Evolutionary conservation across 805 yeast species (phyloP).

Genomic region (Candida succiphila): DNA sequence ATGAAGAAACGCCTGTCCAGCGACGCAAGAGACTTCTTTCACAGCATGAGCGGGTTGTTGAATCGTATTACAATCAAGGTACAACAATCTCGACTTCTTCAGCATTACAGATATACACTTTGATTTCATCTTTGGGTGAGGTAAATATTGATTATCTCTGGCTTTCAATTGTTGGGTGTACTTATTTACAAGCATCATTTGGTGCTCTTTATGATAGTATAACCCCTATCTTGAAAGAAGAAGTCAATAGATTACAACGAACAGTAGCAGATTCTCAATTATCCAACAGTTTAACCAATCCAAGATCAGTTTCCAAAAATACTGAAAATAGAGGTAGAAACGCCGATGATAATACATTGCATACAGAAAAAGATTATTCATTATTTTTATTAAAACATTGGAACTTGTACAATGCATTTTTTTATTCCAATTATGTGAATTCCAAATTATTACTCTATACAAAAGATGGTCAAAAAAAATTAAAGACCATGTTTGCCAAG

Average conservation of each 20-base stretch:
- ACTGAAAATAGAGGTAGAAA: constrained; percentile 15
- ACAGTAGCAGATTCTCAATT: constrained; percentile 22
- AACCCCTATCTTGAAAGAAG: constrained; percentile 71
- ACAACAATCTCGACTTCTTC: constrained; percentile 66
- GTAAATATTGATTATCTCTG: constrained; percentile 63
- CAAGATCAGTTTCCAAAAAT: neutral
- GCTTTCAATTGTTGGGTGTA: constrained; percentile 83
- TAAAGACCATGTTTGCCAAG: constrained; percentile 87
- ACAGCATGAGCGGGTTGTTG: constrained; percentile 46
- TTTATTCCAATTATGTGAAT: constrained; percentile 84
- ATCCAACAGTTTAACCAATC: too few species aligned
- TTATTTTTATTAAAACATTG: constrained; percentile 84
- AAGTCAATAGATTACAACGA: constrained; percentile 55
- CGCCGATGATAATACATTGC: constrained; percentile 30
- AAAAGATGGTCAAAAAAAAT: constrained; percentile 77
- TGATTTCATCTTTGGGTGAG: constrained; percentile 76
- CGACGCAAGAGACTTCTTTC: constrained; percentile 30
- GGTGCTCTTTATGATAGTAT: constrained; percentile 67
- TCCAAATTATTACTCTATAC: constrained; percentile 84
- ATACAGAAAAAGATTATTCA: constrained; percentile 75
- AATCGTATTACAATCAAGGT: constrained; percentile 77
- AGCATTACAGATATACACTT: constrained; percentile 71
- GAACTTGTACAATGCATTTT: constrained; percentile 84
- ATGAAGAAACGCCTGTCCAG: constrained; percentile 21
- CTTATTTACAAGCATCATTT: constrained; percentile 63